A percentile compares a stretch with the other conserved stretches of the same genome.
These are phyloP conservation scores for Neurospora cerealis DNA, from an alignment of 495 filamentous ascomycete species.

Conservation along the genomic window DNA sequence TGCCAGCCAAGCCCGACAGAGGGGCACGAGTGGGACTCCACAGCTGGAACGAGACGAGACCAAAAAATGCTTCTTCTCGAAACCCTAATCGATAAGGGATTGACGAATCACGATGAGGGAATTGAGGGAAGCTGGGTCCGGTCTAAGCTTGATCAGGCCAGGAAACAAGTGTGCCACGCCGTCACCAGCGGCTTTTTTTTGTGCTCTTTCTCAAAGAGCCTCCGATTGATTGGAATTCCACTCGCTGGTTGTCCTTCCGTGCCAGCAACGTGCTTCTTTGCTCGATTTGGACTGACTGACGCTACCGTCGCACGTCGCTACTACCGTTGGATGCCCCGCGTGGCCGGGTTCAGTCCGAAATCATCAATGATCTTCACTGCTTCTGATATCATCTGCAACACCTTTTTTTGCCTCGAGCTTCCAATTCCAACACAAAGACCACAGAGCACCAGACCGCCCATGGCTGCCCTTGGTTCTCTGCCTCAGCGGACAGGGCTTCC, in stretches of 20 bases:
- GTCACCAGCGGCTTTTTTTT: not conserved
- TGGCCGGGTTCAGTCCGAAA: not conserved
- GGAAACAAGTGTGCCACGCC: not conserved
- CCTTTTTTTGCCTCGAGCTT: not conserved
- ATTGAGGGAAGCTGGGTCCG: not conserved
- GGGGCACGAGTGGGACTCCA: not conserved
- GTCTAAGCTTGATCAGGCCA: not conserved
- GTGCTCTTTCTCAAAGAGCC: not conserved
- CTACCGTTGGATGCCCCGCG: not conserved
- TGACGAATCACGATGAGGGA: not conserved
- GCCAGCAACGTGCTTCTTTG: not conserved
- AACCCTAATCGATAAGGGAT: not conserved
- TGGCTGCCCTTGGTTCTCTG: not conserved
- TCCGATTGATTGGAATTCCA: not conserved
- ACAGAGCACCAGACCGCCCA: not conserved
- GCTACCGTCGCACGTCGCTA: not conserved
- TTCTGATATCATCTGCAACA: not conserved
- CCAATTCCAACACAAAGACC: not conserved
- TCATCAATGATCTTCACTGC: not conserved
- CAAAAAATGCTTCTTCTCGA: not conserved
- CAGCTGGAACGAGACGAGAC: not conserved
- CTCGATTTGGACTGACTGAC: not conserved
- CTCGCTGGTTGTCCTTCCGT: not conserved
- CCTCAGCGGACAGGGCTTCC: not conserved
- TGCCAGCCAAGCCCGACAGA: not conserved